Base-by-base conservation (phyloP, 768 basidiomycete genomes). In the Mycena metata region DNA sequence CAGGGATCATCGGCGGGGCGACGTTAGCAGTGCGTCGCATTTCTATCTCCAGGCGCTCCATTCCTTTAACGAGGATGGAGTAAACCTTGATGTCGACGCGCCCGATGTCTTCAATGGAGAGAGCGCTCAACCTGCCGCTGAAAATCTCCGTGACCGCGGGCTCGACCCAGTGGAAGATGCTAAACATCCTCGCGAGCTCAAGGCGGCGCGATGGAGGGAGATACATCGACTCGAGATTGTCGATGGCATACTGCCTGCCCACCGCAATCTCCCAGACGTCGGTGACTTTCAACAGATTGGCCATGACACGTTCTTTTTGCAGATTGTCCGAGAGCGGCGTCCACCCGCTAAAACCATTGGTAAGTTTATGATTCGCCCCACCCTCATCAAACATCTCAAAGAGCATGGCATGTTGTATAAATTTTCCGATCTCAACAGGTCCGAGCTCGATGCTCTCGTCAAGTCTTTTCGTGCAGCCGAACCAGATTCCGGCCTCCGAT, bases 221-320 rank as follows among this genome's bases (percentile, higher is more conserved):
- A 26, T 51, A 52, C 9, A 62, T 24, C 0, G 17, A 21, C 9
- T 52, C 36, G 1, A 63, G 24, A 15, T 42, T n/a, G 6, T 63
- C 26, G n/a, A 51, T 30, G 3, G 61, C 61, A 24, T 21, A 43
- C 17, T 1, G 11, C 33, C 23, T 52, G 5, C 23, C 61, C 1
- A 51, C 61, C 2, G 10, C 21, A 10, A 63, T 63, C 0, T 3
- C 12, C 15, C 12, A 63, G 21, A 51, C 16, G 50, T 43, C 39
- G 17, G 61, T 30, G 5, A 63, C 39, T 41, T 63, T 63, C 16
- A 63, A 30, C 2, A 63, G 51, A 33, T 63, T 60, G 74, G 76
- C 30, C 30, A 30, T 30, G 30, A 30, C 30, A 30, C 30, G 30
- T 30, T 30, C 30, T 30, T 30, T 30, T 30, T 30, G 30, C 30